Percentiles rank a stretch among this genome's conserved stretches.
These are phyloP conservation scores for Boletus eberwhitei DNA, from an alignment of 768 basidiomycete genomes.

Conservation along the genomic window DNA sequence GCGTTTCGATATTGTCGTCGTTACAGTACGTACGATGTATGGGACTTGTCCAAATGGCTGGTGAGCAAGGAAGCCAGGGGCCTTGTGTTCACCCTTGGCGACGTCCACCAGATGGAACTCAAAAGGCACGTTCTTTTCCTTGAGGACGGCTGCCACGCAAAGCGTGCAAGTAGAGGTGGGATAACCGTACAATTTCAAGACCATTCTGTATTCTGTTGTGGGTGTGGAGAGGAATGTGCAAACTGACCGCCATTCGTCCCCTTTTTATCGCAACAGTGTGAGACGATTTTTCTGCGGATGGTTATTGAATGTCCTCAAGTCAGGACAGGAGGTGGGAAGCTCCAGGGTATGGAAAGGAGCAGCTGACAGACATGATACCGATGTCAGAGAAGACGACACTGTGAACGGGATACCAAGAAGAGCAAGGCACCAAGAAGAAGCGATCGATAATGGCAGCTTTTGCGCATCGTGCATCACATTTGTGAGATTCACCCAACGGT, in stretches of 20 bases:
- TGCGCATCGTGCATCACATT: background rate
- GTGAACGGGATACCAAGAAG: background rate
- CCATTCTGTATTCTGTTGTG: conserved; percentile 9
- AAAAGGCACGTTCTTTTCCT: conserved; percentile 56
- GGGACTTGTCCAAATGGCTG: conserved; percentile 59
- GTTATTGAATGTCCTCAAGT: background rate
- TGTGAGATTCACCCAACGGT: background rate
- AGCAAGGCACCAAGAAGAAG: too few relatives aligned
- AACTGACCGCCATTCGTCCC: background rate
- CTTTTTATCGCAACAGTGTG: conserved; percentile 10
- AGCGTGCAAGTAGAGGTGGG: conserved; percentile 44
- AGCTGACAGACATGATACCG: background rate
- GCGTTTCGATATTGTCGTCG: background rate
- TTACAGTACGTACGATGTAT: conserved; percentile 17
- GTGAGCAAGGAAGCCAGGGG: conserved; percentile 39
- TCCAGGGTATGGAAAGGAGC: background rate
- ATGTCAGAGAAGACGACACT: background rate
- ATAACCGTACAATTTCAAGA: conserved; percentile 19
- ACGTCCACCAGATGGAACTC: conserved; percentile 43
- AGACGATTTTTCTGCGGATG: background rate
- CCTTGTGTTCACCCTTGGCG: conserved; percentile 43
- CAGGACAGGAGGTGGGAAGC: background rate
- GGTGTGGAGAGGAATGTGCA: background rate
- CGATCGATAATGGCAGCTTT: background rate
- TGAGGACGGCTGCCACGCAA: conserved; percentile 46